Evolutionary conservation across 176 grass and related monocot genomes (phyloP).

Genomic region (Olyra latifolia): DNA sequence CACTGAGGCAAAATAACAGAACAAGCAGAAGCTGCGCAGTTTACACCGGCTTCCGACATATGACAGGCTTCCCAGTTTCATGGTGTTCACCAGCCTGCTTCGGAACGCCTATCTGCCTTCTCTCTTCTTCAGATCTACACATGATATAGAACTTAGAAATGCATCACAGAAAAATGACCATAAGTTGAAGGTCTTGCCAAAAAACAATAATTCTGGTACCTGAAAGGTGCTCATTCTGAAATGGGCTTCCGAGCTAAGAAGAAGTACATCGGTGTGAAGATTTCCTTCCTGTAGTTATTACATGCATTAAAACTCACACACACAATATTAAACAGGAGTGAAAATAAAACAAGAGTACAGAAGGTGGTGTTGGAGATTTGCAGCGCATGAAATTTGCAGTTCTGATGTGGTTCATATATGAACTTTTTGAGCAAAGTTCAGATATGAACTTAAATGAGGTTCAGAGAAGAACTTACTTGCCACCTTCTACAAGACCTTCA

Average conservation of each 20-base stretch:
- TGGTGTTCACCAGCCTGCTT: not conserved
- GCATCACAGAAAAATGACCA: not conserved
- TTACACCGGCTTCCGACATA: not conserved
- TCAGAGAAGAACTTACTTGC: conserved; percentile 66
- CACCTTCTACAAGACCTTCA: conserved; percentile 83
- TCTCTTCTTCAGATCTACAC: not conserved
- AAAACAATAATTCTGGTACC: not conserved
- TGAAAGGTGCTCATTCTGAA: conserved; percentile 40
- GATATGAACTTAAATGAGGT: not conserved
- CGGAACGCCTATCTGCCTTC: not conserved
- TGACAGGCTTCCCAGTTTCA: not conserved
- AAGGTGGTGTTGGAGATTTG: not conserved
- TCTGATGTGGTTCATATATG: not conserved
- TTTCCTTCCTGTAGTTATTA: conserved; percentile 69
- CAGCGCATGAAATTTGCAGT: conserved; percentile 24
- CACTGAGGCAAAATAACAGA: not conserved
- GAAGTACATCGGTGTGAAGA: conserved; percentile 95
- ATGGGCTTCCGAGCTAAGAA: conserved; percentile 85
- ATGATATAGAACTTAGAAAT: conserved; percentile 10
- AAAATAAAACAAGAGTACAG: not conserved
- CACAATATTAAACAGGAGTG: conserved; percentile 6
- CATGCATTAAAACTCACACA: conserved; percentile 14
- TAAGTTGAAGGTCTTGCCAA: not conserved
- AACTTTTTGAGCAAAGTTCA: conserved; percentile 24
- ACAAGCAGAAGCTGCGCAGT: not conserved